Percentiles rank a stretch among this genome's conserved stretches.
Evolutionary conservation across 1,284 basidiomycete genomes (phyloP).

Genomic region (Trametes versicolor): DNA sequence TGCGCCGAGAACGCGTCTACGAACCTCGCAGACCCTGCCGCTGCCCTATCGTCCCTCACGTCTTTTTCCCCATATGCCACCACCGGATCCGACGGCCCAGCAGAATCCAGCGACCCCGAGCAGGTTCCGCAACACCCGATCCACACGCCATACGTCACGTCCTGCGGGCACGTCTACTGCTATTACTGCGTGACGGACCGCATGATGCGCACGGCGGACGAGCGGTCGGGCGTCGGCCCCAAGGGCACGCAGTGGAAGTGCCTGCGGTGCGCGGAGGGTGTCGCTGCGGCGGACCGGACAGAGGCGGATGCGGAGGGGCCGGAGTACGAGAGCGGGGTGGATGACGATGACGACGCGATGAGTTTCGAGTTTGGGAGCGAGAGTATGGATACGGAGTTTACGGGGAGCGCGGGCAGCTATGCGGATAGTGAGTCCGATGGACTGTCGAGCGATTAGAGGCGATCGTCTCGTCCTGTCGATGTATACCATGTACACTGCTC

Average conservation of each 20-base stretch:
- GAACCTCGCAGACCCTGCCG: slow-evolving; percentile 61
- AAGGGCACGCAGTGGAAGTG: slow-evolving; percentile 74
- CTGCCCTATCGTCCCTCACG: slow-evolving; percentile 56
- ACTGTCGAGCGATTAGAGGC: slow-evolving; percentile 34
- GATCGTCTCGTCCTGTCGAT: not conserved
- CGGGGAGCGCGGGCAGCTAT: slow-evolving; percentile 50
- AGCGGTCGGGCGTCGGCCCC: slow-evolving; percentile 58
- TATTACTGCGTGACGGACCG: slow-evolving; percentile 89
- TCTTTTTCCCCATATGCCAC: slow-evolving; percentile 33
- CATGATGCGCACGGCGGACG: slow-evolving; percentile 77
- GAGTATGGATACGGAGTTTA: slow-evolving; percentile 43
- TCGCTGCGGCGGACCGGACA: slow-evolving; percentile 63
- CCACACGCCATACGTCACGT: slow-evolving; percentile 76
- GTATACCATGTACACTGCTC: too few species aligned
- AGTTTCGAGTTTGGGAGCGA: slow-evolving; percentile 44
- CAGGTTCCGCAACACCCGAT: slow-evolving; percentile 69
- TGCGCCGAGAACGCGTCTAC: slow-evolving; percentile 79
- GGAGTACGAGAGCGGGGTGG: slow-evolving; percentile 42
- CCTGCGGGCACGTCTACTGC: slow-evolving; percentile 87
- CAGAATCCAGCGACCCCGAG: slow-evolving; percentile 36
- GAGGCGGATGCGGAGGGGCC: slow-evolving; percentile 50
- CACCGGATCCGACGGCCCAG: slow-evolving; percentile 13
- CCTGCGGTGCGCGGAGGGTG: slow-evolving; percentile 74
- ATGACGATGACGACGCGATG: slow-evolving; percentile 29
- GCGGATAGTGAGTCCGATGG: slow-evolving; percentile 51